Evolutionary conservation across 192 early-diverging fungal genomes (phyloP), one percentile per base, ranked within the genome.

Genomic region (Mortierella hygrophila): DNA sequence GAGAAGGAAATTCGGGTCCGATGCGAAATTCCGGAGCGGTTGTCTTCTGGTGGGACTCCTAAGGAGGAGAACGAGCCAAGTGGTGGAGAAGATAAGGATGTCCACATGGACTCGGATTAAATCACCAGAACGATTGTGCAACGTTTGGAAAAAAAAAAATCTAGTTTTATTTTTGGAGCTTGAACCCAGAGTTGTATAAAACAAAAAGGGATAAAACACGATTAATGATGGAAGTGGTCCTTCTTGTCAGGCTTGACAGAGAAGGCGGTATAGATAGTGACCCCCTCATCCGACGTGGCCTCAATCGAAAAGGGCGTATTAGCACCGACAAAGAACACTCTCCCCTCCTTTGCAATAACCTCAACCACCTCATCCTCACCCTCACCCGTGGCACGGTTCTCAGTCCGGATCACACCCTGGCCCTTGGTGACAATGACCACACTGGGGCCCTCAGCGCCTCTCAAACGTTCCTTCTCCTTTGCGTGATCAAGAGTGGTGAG

Each of bases 351-450:
- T 3, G 72, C 79, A 20, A 5, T 6, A 29, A 78, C 47, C 55
- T 81, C 84, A 6, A 72, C 42, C n/a, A 76, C 49, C 29, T 82
- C 79, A 40, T 85, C 70, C 20, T 80, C 69, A 6, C 70, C 78
- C n/a, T 88, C 88, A 38, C 65, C 57, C 15, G 70, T 63, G 9
- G 21, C 57, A 15, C 11, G 11, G 26, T 83, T 88, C 20, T 77
- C 88, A 18, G 76, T 82, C 16, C 83, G 89, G 7, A 78, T 70
- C 41, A 93, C 44, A n/a, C 97, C 98, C 10, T 60, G 70, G 10
- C 98, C 98, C 32, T 92, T 90, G 26, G 94, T 96, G 0, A 96
- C 97, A 78, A 99, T 91, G 32, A 99, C 68, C 40, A 99, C 90
- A 80, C 94, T 95, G 9, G 98, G 98, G 1, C 98, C 98, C 11